Conservation (phyloP, 2,329 filamentous ascomycete genomes). For the Colletotrichum chlorophyti region DNA sequence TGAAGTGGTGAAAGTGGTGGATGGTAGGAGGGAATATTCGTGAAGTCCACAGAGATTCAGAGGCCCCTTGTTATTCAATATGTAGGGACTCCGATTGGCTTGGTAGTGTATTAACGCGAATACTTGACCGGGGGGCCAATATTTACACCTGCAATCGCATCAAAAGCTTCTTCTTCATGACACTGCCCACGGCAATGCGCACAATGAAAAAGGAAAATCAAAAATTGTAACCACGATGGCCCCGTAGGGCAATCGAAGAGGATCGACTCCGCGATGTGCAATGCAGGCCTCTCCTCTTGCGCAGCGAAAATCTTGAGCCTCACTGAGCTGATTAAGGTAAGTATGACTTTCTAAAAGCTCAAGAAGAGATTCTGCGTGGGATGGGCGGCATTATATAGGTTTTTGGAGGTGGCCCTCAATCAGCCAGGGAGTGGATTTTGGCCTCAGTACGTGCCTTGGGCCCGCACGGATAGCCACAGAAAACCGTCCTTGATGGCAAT, state of each 20-base stretch:
- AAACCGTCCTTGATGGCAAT: too few relatives aligned
- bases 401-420: neutral
- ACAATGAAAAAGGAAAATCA: constrained; percentile 29
- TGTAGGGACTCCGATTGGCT: too few relatives aligned
- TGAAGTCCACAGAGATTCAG: too few relatives aligned
- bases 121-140: too few relatives aligned
- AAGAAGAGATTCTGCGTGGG: neutral
- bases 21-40: too few relatives aligned
- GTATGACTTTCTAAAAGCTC: constrained; percentile 44
- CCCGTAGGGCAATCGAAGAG: constrained; percentile 28
- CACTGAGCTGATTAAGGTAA: constrained; percentile 54
- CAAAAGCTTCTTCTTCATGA: constrained; percentile 15
- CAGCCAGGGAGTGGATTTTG: too few relatives aligned
- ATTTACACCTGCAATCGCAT: too few relatives aligned
- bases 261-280: constrained; percentile 47
- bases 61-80: too few relatives aligned
- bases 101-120: too few relatives aligned
- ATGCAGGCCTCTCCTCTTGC: constrained; percentile 56
- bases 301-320: constrained; percentile 50
- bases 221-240: constrained; percentile 25
- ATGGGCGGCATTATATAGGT: neutral
- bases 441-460: neutral
- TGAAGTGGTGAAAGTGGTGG: too few relatives aligned
- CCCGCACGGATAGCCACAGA: too few relatives aligned
- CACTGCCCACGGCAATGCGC: constrained; percentile 2